Evolutionary conservation across 2,329 filamentous ascomycete species (phyloP).

Genomic region (Penicillium sp.): DNA sequence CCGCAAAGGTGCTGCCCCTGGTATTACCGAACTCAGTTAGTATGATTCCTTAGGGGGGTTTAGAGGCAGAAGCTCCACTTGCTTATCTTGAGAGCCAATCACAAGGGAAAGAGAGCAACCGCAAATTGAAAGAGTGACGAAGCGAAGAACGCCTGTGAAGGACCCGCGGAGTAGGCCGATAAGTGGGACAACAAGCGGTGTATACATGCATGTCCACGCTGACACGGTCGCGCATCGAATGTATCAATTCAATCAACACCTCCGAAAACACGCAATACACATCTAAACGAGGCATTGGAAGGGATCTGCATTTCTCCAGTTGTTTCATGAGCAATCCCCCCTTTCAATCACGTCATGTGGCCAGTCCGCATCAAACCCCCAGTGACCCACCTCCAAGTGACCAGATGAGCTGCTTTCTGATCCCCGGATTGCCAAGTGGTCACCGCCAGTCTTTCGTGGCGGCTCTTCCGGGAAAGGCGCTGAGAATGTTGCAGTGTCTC

Average conservation of each 20-base stretch:
- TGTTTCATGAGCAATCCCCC: conserved; percentile 22
- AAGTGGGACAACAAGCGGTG: conserved; percentile 7
- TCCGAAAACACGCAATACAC: too few relatives aligned
- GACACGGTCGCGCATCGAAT: not conserved
- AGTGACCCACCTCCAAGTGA: too few relatives aligned
- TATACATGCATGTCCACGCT: not conserved
- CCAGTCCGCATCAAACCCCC: not conserved
- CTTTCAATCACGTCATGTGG: conserved; percentile 23
- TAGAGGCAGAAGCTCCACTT: conserved; percentile 20
- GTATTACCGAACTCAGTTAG: conserved; percentile 11
- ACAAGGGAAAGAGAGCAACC: not conserved
- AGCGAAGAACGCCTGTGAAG: not conserved
- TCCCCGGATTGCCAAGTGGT: conserved; percentile 17
- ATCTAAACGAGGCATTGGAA: not conserved
- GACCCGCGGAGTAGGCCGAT: not conserved
- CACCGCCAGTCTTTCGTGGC: conserved; percentile 21
- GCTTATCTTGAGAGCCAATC: conserved; percentile 25
- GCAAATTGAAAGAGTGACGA: not conserved
- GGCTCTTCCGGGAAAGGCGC: conserved; percentile 1
- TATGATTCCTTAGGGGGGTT: conserved; percentile 8
- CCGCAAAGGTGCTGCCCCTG: conserved; percentile 2
- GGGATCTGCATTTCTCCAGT: not conserved
- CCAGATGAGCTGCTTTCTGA: too few relatives aligned
- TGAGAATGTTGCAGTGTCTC: not conserved
- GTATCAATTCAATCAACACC: not conserved